These are phyloP conservation scores for Parathielavia hyrcaniae DNA, from an alignment of 495 filamentous ascomycete genomes.

Conservation along the genomic window DNA sequence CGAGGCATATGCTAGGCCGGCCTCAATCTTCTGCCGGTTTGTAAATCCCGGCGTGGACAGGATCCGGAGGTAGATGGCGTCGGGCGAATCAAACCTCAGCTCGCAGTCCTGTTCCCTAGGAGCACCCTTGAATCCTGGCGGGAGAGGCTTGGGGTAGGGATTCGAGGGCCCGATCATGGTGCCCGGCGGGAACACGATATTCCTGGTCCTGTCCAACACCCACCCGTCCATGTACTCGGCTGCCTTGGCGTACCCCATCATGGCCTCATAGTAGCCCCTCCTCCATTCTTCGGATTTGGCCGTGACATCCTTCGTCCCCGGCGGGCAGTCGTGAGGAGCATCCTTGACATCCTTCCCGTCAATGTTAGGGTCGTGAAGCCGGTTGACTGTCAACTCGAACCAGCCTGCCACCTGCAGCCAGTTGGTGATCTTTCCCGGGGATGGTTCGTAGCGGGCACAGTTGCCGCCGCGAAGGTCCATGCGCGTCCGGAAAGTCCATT, in stretches of 20 bases:
- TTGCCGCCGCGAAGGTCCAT: slow-evolving; percentile 54
- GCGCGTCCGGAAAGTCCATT: slow-evolving; percentile 63
- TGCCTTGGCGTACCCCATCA: slow-evolving; percentile 68
- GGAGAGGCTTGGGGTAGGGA: slow-evolving; percentile 66
- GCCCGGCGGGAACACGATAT: slow-evolving; percentile 59
- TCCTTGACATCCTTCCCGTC: slow-evolving; percentile 62
- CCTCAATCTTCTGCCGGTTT: slow-evolving; percentile 65
- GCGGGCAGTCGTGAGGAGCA: slow-evolving; percentile 25
- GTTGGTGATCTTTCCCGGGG: slow-evolving; percentile 48
- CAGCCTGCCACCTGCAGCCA: slow-evolving; percentile 57
- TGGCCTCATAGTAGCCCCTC: slow-evolving; percentile 69
- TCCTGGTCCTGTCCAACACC: slow-evolving; percentile 59
- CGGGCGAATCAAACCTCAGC: slow-evolving; percentile 54
- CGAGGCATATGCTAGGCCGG: slow-evolving; percentile 71
- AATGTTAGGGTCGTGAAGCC: slow-evolving; percentile 56
- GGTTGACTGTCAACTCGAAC: slow-evolving; percentile 48
- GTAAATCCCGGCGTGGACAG: slow-evolving; percentile 71
- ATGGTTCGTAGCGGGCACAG: slow-evolving; percentile 49
- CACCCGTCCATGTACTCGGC: slow-evolving; percentile 77
- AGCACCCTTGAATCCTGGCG: slow-evolving; percentile 48
- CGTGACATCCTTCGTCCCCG: slow-evolving; percentile 54
- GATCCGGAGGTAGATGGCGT: slow-evolving; percentile 70
- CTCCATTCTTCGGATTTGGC: slow-evolving; percentile 74
- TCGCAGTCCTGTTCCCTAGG: slow-evolving; percentile 68
- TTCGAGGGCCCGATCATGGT: slow-evolving; percentile 76